These are phyloP conservation scores for Linnemannia schmuckeri DNA, from an alignment of 192 early-diverging fungal species.

Conservation along the genomic window DNA sequence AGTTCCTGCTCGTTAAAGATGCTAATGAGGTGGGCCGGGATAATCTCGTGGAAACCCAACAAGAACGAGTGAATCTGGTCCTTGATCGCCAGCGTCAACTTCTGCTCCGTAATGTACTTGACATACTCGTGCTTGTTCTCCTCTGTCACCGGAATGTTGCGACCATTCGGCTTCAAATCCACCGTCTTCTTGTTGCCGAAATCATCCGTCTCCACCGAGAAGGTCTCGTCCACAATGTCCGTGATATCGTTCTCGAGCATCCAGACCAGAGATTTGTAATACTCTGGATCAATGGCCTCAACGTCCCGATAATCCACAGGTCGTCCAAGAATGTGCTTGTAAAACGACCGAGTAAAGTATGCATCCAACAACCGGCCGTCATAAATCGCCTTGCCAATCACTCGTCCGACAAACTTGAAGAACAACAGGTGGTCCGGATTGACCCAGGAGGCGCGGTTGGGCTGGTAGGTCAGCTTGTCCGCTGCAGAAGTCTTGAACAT, in stretches of 20 bases:
- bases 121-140: slow-evolving; percentile 98
- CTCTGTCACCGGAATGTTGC: slow-evolving; percentile 91
- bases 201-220: slow-evolving; percentile 92
- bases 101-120: slow-evolving; percentile 90
- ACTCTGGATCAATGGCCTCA: slow-evolving; percentile 96
- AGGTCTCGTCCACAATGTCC: slow-evolving; percentile 93
- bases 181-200: slow-evolving; percentile 88
- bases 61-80: slow-evolving; percentile 95
- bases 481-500: slow-evolving; percentile 95
- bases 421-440: slow-evolving; percentile 95
- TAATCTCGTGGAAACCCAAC: slow-evolving; percentile 94
- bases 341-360: slow-evolving; percentile 98
- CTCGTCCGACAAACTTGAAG: slow-evolving; percentile 98
- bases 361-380: slow-evolving; percentile 94
- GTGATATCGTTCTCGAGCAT: slow-evolving; percentile 97
- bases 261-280: slow-evolving; percentile 97
- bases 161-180: slow-evolving; percentile 90
- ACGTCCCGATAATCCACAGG: slow-evolving; percentile 96
- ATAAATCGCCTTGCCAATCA: slow-evolving; percentile 98
- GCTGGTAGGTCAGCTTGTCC: slow-evolving; percentile 97
- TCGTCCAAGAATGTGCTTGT: slow-evolving; percentile 94
- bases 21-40: slow-evolving; percentile 89
- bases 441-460: slow-evolving; percentile 90
- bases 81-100: slow-evolving; percentile 90
- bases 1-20: slow-evolving; percentile 99